Evolutionary conservation across 2,329 filamentous ascomycete species (phyloP).

Genomic region (Penicillium sp.): DNA sequence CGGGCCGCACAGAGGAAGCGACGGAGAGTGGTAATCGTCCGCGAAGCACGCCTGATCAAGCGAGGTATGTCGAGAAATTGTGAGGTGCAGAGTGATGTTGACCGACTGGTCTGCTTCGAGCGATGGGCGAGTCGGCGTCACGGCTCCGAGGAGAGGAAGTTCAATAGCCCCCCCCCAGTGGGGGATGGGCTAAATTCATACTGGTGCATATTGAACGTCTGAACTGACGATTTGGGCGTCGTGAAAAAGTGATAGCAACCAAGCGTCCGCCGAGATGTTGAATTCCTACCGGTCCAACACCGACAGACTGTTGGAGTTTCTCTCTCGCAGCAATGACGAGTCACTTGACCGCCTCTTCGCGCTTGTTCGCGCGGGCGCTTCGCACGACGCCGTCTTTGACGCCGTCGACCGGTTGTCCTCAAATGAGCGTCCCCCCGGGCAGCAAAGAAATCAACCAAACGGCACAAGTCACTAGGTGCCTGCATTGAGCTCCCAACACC

Average conservation of each 20-base stretch:
- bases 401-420: conserved; percentile 9
- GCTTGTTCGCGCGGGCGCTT: conserved; percentile 26
- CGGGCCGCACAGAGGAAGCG: too few relatives aligned
- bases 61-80: too few relatives aligned
- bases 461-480: background rate
- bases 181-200: too few relatives aligned
- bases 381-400: conserved; percentile 21
- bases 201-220: background rate
- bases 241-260: background rate
- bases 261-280: background rate
- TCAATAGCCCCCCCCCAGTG: too few relatives aligned
- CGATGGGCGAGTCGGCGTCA: too few relatives aligned
- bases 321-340: conserved; percentile 20
- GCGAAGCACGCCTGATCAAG: too few relatives aligned
- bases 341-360: conserved; percentile 20
- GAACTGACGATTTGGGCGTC: background rate
- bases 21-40: too few relatives aligned
- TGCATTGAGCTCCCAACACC: background rate
- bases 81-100: too few relatives aligned
- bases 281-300: conserved; percentile 25
- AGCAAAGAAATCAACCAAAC: background rate
- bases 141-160: too few relatives aligned
- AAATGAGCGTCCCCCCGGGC: background rate
- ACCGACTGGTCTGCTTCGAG: too few relatives aligned
- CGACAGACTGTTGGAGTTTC: conserved; percentile 19